Conservation (phyloP, 805 yeast species). For the Lachancea sp. region DNA sequence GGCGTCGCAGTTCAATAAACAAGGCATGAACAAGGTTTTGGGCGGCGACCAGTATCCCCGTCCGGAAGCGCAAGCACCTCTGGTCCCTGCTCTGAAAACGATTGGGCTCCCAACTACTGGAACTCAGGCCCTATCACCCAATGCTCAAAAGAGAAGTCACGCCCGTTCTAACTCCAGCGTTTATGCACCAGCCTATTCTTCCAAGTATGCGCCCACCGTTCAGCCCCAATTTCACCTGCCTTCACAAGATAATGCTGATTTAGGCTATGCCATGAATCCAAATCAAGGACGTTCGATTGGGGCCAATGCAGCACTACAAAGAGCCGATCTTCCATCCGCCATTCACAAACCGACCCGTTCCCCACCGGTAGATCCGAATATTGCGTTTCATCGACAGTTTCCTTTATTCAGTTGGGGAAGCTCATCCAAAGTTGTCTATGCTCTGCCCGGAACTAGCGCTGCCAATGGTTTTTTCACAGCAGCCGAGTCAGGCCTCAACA, state of each 20-base stretch:
- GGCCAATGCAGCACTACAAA: not conserved
- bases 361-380: constrained; percentile 43
- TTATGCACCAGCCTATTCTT: constrained; percentile 28
- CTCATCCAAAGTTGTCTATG: constrained; percentile 39
- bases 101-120: constrained; percentile 11
- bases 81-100: constrained; percentile 10
- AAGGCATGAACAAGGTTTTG: not conserved
- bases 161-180: constrained; percentile 30
- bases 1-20: not conserved
- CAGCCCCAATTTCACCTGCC: constrained; percentile 24
- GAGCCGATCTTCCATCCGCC: not conserved
- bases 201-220: constrained; percentile 38
- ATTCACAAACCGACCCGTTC: not conserved
- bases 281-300: not conserved
- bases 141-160: constrained; percentile 18
- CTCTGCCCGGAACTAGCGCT: constrained; percentile 35
- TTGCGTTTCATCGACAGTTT: constrained; percentile 55
- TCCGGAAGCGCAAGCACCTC: not conserved
- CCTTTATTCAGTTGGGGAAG: constrained; percentile 69
- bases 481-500: constrained; percentile 8
- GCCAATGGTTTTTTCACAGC: constrained; percentile 7
- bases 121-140: constrained; percentile 3
- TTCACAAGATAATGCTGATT: not conserved
- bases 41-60: not conserved
- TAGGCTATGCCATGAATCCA: not conserved